phyloP scores from a whole-genome alignment of 2,329 filamentous ascomycete genomes.

The Aspergillus amoenus region DNA sequence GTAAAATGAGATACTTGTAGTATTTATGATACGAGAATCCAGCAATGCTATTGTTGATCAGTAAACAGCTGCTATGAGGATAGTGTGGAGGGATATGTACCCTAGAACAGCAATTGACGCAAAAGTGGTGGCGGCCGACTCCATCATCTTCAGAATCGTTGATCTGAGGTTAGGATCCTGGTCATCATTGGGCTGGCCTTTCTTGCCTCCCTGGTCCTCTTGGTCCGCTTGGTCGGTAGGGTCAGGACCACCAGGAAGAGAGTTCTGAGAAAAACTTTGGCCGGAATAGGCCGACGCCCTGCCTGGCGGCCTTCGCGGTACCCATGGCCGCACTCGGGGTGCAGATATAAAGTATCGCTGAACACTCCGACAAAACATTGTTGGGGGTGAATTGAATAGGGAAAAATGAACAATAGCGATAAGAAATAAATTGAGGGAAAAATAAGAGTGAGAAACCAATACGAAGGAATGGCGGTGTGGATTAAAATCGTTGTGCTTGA shows the following conservation, averaged over 20 bases:
- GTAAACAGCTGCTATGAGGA: not conserved
- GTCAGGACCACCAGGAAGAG: conserved; percentile 24
- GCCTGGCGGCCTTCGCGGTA: conserved; percentile 12
- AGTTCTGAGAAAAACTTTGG: conserved; percentile 26
- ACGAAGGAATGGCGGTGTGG: not conserved
- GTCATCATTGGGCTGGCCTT: conserved; percentile 25
- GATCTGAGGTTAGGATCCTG: conserved; percentile 35
- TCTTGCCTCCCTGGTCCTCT: conserved; percentile 30
- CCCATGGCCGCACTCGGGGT: conserved; percentile 19
- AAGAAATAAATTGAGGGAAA: not conserved
- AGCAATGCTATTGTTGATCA: conserved; percentile 47
- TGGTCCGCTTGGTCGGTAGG: conserved; percentile 31
- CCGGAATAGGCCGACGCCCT: conserved; percentile 15
- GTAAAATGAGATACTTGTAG: conserved; percentile 88
- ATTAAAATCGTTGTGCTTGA: not conserved
- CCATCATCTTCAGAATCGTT: conserved; percentile 63
- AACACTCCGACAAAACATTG: conserved; percentile 25
- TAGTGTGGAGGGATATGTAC: conserved; percentile 26
- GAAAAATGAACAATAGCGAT: not conserved
- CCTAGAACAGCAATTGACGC: conserved; percentile 73
- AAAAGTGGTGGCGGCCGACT: conserved; percentile 72
- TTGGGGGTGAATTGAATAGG: not conserved
- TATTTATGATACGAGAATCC: conserved; percentile 76
- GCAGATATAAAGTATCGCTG: conserved; percentile 21
- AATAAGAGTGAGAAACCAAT: not conserved